Percentiles rank a stretch among this genome's conserved stretches.
Conservation (phyloP, 179 eudicot species). For the Nepenthes alata region DNA sequence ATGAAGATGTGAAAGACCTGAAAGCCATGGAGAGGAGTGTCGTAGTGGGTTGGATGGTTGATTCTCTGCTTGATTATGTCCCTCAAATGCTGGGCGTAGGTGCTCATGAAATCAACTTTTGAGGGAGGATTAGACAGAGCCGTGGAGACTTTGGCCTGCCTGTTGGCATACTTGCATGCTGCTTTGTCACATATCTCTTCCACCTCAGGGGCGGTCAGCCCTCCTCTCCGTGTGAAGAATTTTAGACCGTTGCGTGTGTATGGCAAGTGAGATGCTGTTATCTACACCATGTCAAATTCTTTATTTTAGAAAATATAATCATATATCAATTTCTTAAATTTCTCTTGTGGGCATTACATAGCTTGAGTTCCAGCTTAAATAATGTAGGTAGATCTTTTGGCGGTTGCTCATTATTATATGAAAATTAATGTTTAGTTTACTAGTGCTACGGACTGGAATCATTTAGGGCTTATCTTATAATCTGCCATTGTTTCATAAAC, state of each 20-base stretch:
- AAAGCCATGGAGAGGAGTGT: slow-evolving; percentile 74
- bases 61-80: slow-evolving; percentile 73
- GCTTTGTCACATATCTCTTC: slow-evolving; percentile 74
- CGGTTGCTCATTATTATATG: neutral
- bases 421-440: neutral
- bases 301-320: too few species aligned
- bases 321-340: too few species aligned
- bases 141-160: slow-evolving; percentile 51
- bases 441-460: neutral
- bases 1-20: slow-evolving; percentile 29
- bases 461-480: neutral
- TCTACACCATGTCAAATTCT: slow-evolving; percentile 23
- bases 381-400: too few species aligned
- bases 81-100: slow-evolving; percentile 52
- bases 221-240: slow-evolving; percentile 76
- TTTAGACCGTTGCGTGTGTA: slow-evolving; percentile 87
- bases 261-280: slow-evolving; percentile 95
- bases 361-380: too few species aligned
- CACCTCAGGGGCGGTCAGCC: slow-evolving; percentile 64
- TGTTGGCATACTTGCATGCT: slow-evolving; percentile 61
- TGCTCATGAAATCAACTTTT: slow-evolving; percentile 63
- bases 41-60: slow-evolving; percentile 65
- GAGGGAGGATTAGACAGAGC: slow-evolving; percentile 26
- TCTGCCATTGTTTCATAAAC: too few species aligned
- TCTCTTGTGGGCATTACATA: too few species aligned